These are phyloP conservation scores for Pythium coloratum DNA, from an alignment of 352 stramenopile species.

Conservation along the genomic window DNA sequence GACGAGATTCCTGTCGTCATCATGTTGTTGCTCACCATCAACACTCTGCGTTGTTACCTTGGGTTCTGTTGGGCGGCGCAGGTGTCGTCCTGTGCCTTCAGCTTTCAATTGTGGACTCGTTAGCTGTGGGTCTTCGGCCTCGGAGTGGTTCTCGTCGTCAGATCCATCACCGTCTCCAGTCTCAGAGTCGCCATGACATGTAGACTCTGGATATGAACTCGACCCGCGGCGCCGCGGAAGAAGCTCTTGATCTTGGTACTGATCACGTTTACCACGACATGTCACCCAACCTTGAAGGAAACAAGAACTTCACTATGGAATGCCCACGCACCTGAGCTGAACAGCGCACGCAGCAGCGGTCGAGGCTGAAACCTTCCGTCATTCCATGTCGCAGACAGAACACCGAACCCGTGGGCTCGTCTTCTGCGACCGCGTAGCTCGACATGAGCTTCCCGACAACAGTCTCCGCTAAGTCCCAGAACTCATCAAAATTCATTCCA, in stretches of 20 bases:
- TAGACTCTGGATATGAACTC: neutral
- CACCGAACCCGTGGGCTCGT: constrained; percentile 39
- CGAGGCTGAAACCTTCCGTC: constrained; percentile 37
- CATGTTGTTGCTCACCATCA: neutral
- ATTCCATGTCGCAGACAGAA: constrained; percentile 68
- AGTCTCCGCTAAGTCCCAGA: constrained; percentile 41
- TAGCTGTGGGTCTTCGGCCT: neutral
- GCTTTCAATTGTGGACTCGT: neutral
- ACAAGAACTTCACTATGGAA: no score
- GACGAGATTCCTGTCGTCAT: constrained; percentile 23
- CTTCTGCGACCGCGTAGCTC: constrained; percentile 24
- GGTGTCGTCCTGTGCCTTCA: neutral
- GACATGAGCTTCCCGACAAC: constrained; percentile 34
- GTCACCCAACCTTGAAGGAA: neutral
- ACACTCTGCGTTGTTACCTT: neutral
- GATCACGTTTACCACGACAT: neutral
- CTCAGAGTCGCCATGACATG: neutral
- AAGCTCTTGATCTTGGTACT: constrained; percentile 34
- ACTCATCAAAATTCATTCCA: constrained; percentile 68
- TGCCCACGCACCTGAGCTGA: constrained; percentile 38
- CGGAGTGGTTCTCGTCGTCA: neutral
- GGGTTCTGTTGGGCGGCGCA: neutral
- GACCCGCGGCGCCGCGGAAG: neutral
- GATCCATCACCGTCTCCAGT: neutral
- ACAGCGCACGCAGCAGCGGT: constrained; percentile 54